Evolutionary conservation across 1,284 basidiomycete species (phyloP).

Genomic region (Leccinum glutinopallens): DNA sequence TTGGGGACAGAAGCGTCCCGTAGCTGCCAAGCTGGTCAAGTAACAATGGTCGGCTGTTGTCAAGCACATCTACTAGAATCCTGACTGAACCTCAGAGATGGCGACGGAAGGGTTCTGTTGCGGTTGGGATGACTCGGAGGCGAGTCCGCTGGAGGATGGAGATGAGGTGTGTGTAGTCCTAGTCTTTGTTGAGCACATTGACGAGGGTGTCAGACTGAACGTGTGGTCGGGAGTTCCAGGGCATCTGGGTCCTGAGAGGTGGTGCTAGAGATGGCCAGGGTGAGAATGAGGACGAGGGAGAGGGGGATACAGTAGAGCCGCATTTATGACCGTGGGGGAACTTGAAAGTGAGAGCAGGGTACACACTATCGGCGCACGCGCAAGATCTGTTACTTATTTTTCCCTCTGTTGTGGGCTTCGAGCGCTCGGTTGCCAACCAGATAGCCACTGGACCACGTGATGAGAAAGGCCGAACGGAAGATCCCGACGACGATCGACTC

Average conservation of each 20-base stretch:
- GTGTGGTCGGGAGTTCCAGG: conserved; percentile 29
- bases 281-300: conserved; percentile 37
- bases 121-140: conserved; percentile 73
- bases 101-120: conserved; percentile 36
- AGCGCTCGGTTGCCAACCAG: no score
- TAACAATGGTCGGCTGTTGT: conserved; percentile 71
- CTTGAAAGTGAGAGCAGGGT: not conserved
- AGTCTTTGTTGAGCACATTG: conserved; percentile 75
- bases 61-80: conserved; percentile 41
- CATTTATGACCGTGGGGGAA: conserved; percentile 31
- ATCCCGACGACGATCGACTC: no score
- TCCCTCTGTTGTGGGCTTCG: no score
- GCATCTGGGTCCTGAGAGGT: conserved; percentile 29
- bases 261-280: conserved; percentile 26
- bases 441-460: no score
- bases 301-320: conserved; percentile 40
- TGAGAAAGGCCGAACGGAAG: no score
- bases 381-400: no score
- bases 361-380: no score
- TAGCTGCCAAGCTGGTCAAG: conserved; percentile 75
- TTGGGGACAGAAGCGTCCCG: conserved; percentile 65
- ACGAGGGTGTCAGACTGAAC: conserved; percentile 56
- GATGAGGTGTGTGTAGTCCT: conserved; percentile 81
- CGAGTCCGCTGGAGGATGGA: conserved; percentile 82
- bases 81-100: conserved; percentile 26